Percentiles rank a stretch among this genome's conserved stretches.
Evolutionary conservation across 495 filamentous ascomycete species (phyloP).

Genomic region (Trichoderma gamsii): DNA sequence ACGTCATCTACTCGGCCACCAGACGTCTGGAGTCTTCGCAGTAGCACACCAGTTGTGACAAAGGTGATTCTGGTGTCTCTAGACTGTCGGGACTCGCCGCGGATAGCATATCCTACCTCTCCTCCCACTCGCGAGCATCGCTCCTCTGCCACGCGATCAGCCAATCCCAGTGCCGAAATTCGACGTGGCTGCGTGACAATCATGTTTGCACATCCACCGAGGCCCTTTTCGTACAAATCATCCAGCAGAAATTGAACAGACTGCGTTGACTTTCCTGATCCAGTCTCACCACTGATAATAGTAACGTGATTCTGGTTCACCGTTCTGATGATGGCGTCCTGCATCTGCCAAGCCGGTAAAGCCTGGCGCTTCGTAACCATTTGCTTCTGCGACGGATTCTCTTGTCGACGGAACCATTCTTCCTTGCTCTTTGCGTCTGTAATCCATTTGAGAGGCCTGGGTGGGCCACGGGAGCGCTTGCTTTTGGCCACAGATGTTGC

Average conservation of each 20-base stretch:
- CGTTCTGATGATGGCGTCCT: slow-evolving; percentile 64
- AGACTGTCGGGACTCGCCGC: slow-evolving; percentile 72
- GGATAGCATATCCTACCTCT: slow-evolving; percentile 91
- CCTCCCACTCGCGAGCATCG: slow-evolving; percentile 74
- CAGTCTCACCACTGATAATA: slow-evolving; percentile 95
- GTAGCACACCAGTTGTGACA: slow-evolving; percentile 92
- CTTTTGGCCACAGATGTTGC: slow-evolving; percentile 22
- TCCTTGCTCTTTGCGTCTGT: slow-evolving; percentile 36
- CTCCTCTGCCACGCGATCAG: slow-evolving; percentile 91
- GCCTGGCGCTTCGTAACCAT: slow-evolving; percentile 64
- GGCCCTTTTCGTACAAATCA: slow-evolving; percentile 69
- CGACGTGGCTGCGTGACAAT: slow-evolving; percentile 92
- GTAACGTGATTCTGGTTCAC: slow-evolving; percentile 75
- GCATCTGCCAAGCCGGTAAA: slow-evolving; percentile 83
- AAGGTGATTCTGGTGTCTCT: slow-evolving; percentile 80
- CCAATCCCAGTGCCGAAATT: slow-evolving; percentile 89
- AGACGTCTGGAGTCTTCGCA: slow-evolving; percentile 81
- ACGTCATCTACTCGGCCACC: slow-evolving; percentile 71
- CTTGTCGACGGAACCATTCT: slow-evolving; percentile 41
- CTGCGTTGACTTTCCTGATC: slow-evolving; percentile 94
- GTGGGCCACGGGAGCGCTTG: slow-evolving; percentile 41
- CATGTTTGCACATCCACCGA: slow-evolving; percentile 79
- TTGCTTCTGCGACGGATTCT: slow-evolving; percentile 54
- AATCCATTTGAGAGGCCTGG: slow-evolving; percentile 44
- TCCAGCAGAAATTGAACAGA: slow-evolving; percentile 94